Conservation (phyloP, 306 rosid species). For the Inga oerstediana region DNA sequence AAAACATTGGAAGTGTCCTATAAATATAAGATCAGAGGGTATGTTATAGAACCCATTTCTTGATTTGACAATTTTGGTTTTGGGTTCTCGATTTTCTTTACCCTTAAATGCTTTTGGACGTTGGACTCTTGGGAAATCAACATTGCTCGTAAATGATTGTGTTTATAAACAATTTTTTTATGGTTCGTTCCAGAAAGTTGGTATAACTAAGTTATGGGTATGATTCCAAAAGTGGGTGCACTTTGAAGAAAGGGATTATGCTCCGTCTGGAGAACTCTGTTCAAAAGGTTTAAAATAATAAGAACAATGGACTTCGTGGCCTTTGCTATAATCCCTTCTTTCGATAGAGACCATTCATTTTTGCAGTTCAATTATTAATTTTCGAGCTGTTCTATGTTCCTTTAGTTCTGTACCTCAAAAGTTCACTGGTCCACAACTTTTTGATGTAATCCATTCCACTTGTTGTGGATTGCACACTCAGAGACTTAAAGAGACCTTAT, state of each 20-base stretch:
- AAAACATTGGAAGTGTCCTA: too few relatives aligned
- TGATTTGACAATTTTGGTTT: constrained; percentile 17
- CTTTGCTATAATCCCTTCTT: constrained; percentile 23
- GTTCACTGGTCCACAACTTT: constrained; percentile 40
- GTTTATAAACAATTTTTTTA: constrained; percentile 5
- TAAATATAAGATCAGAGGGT: too few relatives aligned
- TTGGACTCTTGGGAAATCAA: constrained; percentile 16
- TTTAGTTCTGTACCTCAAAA: constrained; percentile 34
- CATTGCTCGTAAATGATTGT: constrained; percentile 24
- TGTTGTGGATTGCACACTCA: constrained; percentile 60
- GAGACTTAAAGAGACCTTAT: constrained; percentile 36
- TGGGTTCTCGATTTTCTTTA: constrained; percentile 20
- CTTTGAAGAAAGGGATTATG: constrained; percentile 36
- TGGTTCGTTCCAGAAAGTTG: constrained; percentile 25
- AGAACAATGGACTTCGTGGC: constrained; percentile 18
- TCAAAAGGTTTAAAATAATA: constrained; percentile 13
- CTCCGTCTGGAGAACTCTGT: constrained; percentile 44
- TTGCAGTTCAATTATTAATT: constrained; percentile 34
- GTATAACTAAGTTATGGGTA: constrained; percentile 22
- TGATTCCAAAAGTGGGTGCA: constrained; percentile 47
- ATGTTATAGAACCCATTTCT: constrained; percentile 19
- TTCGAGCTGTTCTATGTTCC: constrained; percentile 16
- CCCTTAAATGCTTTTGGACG: constrained; percentile 15
- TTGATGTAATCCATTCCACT: constrained; percentile 33
- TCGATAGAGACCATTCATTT: constrained; percentile 24